Base-by-base conservation (phyloP, 2,329 filamentous ascomycete species). In the Claviceps sp. region DNA sequence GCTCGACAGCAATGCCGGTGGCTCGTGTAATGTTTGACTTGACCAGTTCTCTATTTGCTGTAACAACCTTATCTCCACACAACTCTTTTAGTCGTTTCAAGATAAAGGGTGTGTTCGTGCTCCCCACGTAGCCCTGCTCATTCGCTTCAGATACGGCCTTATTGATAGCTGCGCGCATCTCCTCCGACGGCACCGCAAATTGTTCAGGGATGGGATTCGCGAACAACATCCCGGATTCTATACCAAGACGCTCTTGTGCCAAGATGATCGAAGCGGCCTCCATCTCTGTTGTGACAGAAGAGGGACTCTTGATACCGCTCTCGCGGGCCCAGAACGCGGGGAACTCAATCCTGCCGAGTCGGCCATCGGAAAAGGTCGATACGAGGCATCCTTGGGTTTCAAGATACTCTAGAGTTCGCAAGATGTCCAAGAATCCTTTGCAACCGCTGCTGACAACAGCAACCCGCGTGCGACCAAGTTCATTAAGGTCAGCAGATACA, bases 401-500 rank as follows among this genome's bases (percentile, higher is more conserved):
- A 19, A 84, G 72, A 59, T 76, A 76, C 70, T 98, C 93, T 5
- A 98, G 75, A 0, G 93, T 98, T 50, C 88, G 78, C 2, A 86
- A 82, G 54, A 96, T 89, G 64, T 98, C 93, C 40, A 98, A 75
- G 67, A 98, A 97, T 56, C 91, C 93, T 71, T 98, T 98, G 71
- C 89, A 94, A 14, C 93, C 93, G 57, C 87, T 89, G 66, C 85
- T 87, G 50, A 98, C 75, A 2, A 98, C 90, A 26, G 90, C 85
- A 50, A 98, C 84, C 11, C 87, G 81, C 7, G 90, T 96, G 53
- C 89, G 79, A 16, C 93, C 90, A 49, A 98, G 79, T 73, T 97
- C 93, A 4, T 88, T 96, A 55, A 98, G 75, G 68, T 98, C 93
- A 42, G 93, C 91, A 55, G 91, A 97, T 56, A 98, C 81, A 65